Percentiles rank a stretch among this genome's conserved stretches.
These are phyloP conservation scores for Parascedosporium putredinis DNA, from an alignment of 2,329 filamentous ascomycete genomes.

Conservation along the genomic window DNA sequence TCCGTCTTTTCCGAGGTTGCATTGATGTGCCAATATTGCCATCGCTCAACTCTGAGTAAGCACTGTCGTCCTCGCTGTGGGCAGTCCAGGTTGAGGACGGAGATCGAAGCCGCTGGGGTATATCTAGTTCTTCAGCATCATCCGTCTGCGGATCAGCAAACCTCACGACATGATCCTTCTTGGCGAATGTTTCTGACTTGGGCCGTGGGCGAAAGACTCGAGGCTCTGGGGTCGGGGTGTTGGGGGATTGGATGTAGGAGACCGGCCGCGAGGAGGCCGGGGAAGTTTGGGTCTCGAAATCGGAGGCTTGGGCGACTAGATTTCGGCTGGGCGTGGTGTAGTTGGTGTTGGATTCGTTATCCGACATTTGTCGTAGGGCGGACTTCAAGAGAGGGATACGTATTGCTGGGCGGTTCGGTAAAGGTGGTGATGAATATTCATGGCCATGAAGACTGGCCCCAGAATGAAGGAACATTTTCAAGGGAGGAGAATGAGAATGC, in stretches of 20 bases:
- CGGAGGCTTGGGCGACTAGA: constrained; percentile 20
- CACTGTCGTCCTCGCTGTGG: constrained; percentile 38
- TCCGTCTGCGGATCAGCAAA: constrained; percentile 27
- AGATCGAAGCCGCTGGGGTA: constrained; percentile 3
- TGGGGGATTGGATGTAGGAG: background rate
- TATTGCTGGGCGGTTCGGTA: background rate
- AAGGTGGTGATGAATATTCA: constrained; percentile 37
- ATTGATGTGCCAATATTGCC: constrained; percentile 25
- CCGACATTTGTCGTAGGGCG: constrained; percentile 5
- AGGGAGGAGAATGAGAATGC: background rate
- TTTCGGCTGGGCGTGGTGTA: background rate
- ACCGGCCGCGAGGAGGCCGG: constrained; percentile 13
- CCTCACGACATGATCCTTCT: constrained; percentile 33
- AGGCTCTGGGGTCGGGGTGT: constrained; percentile 8
- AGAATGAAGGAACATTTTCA: constrained; percentile 46
- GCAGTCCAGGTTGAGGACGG: constrained; percentile 14
- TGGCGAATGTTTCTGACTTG: constrained; percentile 27
- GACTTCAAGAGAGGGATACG: constrained; percentile 11
- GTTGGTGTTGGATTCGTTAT: constrained; percentile 6
- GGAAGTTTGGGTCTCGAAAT: constrained; percentile 14
- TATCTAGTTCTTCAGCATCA: background rate
- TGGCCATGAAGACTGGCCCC: constrained; percentile 51
- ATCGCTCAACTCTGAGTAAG: constrained; percentile 33
- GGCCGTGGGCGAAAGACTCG: constrained; percentile 19
- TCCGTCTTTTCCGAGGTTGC: constrained; percentile 27